Percentiles rank a stretch among this genome's conserved stretches.
Conservation (phyloP, 1,284 basidiomycete genomes). For the Trichosporon sp. region DNA sequence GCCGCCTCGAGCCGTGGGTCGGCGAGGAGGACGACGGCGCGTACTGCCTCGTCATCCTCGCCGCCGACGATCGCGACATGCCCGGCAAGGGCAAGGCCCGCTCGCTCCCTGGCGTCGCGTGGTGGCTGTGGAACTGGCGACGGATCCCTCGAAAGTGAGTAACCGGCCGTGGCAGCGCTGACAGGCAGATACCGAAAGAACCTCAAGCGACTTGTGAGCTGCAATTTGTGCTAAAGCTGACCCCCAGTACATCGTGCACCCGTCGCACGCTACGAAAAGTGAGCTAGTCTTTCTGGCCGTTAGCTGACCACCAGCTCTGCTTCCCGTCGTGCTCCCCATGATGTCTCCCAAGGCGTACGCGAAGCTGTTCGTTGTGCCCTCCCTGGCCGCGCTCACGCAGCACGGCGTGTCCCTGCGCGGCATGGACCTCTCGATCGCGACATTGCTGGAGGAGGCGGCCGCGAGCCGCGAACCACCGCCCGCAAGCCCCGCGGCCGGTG, state of each 20-base stretch:
- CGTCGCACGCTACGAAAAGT: constrained; percentile 36
- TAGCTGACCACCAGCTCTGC: constrained; percentile 23
- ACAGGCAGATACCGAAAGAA: constrained; percentile 39
- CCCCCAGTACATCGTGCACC: constrained; percentile 40
- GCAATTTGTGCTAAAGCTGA: background rate
- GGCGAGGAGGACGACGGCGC: constrained; percentile 36
- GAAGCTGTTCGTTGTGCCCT: constrained; percentile 36
- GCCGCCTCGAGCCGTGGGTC: constrained; percentile 37
- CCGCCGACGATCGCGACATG: constrained; percentile 23
- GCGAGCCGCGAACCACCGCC: background rate
- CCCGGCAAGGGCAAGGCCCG: constrained; percentile 17
- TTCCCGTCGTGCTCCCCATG: constrained; percentile 37
- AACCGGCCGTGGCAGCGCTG: background rate
- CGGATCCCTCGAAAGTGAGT: constrained; percentile 37
- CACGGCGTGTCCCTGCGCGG: constrained; percentile 29
- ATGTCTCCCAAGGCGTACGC: constrained; percentile 41
- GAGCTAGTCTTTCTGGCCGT: constrained; percentile 1
- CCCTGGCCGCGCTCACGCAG: constrained; percentile 27
- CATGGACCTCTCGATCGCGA: constrained; percentile 27
- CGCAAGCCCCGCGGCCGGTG: background rate
- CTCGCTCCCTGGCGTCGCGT: constrained; percentile 31
- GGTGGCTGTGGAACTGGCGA: constrained; percentile 41
- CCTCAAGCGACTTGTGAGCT: constrained; percentile 36
- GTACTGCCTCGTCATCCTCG: constrained; percentile 39
- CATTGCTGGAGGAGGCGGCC: constrained; percentile 31